A percentile compares a stretch with the other conserved stretches of the same genome.
These are phyloP conservation scores for Beauveria rudraprayagi DNA, from an alignment of 2,329 filamentous ascomycete species.

Conservation along the genomic window DNA sequence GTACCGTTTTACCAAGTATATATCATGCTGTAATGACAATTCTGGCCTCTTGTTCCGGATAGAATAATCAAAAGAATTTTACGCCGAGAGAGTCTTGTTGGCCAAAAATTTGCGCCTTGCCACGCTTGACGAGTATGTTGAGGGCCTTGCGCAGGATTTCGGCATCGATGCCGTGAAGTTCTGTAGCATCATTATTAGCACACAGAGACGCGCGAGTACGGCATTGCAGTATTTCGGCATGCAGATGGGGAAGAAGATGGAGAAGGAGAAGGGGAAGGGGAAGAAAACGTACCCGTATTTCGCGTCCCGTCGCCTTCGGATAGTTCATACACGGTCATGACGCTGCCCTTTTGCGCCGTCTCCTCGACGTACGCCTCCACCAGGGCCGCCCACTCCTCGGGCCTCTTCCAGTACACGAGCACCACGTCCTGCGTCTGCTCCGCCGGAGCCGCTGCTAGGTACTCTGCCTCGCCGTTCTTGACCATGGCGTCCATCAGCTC, in stretches of 20 bases:
- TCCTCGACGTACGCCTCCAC: slow-evolving; percentile 77
- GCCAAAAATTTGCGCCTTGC: slow-evolving; percentile 90
- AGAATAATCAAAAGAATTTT: slow-evolving; percentile 74
- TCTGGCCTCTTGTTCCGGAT: neutral
- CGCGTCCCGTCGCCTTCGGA: slow-evolving; percentile 74
- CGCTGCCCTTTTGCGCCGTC: slow-evolving; percentile 79
- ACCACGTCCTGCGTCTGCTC: slow-evolving; percentile 39
- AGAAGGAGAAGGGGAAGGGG: too few species aligned
- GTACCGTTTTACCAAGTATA: neutral
- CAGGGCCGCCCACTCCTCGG: slow-evolving; percentile 81
- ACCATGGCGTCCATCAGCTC: slow-evolving; percentile 54
- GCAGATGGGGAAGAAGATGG: neutral
- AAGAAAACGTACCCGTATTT: slow-evolving; percentile 48
- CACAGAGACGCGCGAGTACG: neutral
- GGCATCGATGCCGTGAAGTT: slow-evolving; percentile 82
- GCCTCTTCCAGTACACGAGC: slow-evolving; percentile 78
- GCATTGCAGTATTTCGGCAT: too few species aligned
- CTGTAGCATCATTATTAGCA: slow-evolving; percentile 31
- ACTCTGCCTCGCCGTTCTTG: slow-evolving; percentile 57
- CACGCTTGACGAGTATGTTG: slow-evolving; percentile 74
- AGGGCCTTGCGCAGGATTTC: slow-evolving; percentile 75
- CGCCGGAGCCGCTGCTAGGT: slow-evolving; percentile 35
- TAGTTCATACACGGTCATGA: slow-evolving; percentile 89
- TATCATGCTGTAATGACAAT: slow-evolving; percentile 1
- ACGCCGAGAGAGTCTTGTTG: slow-evolving; percentile 81